Evolutionary conservation across 148 eudicot genomes (phyloP).

Genomic region (Drosera capensis): DNA sequence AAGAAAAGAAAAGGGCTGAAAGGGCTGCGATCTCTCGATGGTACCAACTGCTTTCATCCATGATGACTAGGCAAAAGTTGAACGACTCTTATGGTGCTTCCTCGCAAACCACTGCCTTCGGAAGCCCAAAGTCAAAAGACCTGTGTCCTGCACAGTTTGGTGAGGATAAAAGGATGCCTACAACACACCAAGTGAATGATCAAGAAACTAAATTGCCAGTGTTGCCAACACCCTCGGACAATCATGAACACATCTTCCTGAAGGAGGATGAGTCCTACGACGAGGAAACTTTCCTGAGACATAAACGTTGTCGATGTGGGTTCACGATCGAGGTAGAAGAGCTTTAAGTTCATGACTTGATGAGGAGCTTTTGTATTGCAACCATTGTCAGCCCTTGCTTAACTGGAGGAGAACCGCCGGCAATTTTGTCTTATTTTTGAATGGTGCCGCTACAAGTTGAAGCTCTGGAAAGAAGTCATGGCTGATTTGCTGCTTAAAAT

Average conservation of each 20-base stretch:
- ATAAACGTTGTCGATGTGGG: conserved; percentile 72
- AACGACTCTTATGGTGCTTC: conserved; percentile 36
- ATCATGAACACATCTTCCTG: conserved; percentile 63
- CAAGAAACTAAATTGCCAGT: conserved; percentile 6
- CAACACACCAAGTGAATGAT: conserved; percentile 8
- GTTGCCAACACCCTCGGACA: conserved; percentile 10
- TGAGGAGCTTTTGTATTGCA: neutral
- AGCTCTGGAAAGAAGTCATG: no score
- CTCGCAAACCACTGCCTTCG: conserved; percentile 14
- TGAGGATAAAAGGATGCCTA: conserved; percentile 8
- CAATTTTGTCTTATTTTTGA: no score
- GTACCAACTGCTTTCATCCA: conserved; percentile 93
- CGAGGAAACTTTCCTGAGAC: conserved; percentile 27
- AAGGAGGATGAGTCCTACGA: conserved; percentile 29
- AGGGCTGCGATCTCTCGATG: conserved; percentile 68
- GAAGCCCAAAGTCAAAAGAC: conserved; percentile 12
- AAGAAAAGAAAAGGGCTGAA: conserved; percentile 53
- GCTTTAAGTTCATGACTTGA: conserved; percentile 17
- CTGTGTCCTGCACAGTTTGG: conserved; percentile 5
- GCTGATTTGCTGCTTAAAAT: no score
- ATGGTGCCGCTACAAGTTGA: no score
- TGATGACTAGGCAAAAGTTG: conserved; percentile 64
- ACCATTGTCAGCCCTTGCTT: no score
- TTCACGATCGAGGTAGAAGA: conserved; percentile 69
- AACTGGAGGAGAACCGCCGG: neutral